Conservation (phyloP, 371 early-diverging fungal genomes). For the Zychaea mexicana region DNA sequence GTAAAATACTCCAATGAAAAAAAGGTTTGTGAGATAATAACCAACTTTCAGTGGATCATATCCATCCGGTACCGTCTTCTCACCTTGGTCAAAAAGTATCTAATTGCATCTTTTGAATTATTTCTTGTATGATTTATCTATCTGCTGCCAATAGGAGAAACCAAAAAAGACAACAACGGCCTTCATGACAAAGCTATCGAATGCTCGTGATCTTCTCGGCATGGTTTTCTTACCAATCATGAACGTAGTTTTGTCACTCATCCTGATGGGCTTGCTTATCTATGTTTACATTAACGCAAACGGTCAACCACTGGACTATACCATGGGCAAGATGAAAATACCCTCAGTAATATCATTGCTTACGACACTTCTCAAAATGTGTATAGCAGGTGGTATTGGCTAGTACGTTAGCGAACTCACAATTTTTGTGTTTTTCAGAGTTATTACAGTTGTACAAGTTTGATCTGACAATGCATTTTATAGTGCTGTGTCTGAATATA, state of each 20-base stretch:
- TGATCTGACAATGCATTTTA: background rate
- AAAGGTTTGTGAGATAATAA: background rate
- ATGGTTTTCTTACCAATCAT: constrained; percentile 12
- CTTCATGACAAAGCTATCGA: background rate
- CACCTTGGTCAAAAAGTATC: too few species aligned
- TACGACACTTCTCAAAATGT: constrained; percentile 14
- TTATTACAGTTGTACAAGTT: background rate
- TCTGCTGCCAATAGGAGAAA: background rate
- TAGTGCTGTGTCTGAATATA: constrained; percentile 33
- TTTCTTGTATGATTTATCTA: background rate
- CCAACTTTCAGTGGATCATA: too few species aligned
- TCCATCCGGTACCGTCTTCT: too few species aligned
- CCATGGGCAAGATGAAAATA: constrained; percentile 18
- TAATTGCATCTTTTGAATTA: background rate
- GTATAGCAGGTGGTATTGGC: constrained; percentile 28
- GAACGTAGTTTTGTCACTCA: constrained; percentile 4
- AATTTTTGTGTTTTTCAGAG: background rate
- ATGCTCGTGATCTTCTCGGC: constrained; percentile 1
- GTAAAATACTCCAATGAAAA: background rate
- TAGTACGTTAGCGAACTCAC: constrained; percentile 15
- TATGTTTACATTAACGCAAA: constrained; percentile 16
- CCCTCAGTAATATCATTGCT: constrained; percentile 26
- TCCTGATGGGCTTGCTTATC: constrained; percentile 13
- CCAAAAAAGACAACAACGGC: background rate
- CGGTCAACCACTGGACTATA: constrained; percentile 19